Evolutionary conservation across 352 stramenopile genomes (phyloP), one percentile per base, ranked within the genome.

Genomic region (Pythium grandisporangium): DNA sequence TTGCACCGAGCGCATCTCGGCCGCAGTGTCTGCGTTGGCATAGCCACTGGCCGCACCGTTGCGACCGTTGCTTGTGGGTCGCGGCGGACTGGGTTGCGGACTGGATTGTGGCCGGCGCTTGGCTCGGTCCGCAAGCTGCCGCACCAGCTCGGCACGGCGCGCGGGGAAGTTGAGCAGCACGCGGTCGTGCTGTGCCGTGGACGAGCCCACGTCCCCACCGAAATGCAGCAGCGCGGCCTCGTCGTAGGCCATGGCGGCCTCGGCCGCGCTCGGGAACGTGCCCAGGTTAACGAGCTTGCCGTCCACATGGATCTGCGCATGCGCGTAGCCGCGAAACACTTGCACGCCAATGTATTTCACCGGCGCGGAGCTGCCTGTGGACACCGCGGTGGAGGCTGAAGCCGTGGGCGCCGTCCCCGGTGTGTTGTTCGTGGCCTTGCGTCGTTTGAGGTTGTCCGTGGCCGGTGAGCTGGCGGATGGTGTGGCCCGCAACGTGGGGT

Each of bases 161-260:
- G 86, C 57, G 1, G 78, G 78, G 19, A 89, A 89, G 56, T 92
- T 92, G 16, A 92, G 55, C 16, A 75, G 61, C 27, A 87, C 64
- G 6, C 70, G 53, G 6, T 83, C 67, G 38, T 71, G 48, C 6
- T 42, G 42, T 16, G 62, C 67, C 16, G 64, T 55, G 42, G 51
- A 67, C 3, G 64, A 53, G 24, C 62, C 62, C 16, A 69, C 49
- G 16, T 55, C 47, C 20, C 73, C 69, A 11, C 71, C 75, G 54
- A 86, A 92, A 44, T 82, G 83, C 45, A 73, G 78, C 19, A 86
- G 51, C 8, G 76, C 74, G 2, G 75, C 78, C 44, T 84, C 85
- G 47, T 92, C 78, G 37, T 92, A 92, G n/a, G 78, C 78, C 29
- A 80, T 60, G 6, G 75, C 78, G 3, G 78, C 78, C 26, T 92